Conservation (phyloP, 768 basidiomycete genomes). For the Leucogyrophana mollusca region DNA sequence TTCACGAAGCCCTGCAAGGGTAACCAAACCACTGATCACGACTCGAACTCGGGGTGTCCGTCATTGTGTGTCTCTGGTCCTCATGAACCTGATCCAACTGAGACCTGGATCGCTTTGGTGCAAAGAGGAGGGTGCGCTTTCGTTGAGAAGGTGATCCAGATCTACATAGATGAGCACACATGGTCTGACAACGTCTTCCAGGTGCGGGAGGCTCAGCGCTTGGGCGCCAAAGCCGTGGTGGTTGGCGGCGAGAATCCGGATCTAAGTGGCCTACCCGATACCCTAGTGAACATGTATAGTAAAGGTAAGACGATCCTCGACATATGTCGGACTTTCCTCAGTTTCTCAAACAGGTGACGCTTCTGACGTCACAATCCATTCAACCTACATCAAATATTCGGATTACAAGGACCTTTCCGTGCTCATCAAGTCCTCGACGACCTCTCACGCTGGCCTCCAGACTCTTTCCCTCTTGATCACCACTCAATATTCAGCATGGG, state of each 20-base stretch:
- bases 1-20: constrained; percentile 54
- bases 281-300: constrained; percentile 89
- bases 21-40: constrained; percentile 20
- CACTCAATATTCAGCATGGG: constrained; percentile 81
- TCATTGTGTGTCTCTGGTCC: constrained; percentile 58
- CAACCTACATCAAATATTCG: constrained; percentile 85
- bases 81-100: constrained; percentile 55
- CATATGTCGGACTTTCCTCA: constrained; percentile 7
- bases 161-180: constrained; percentile 16
- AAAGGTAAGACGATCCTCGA: constrained; percentile 53
- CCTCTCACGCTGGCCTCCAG: constrained; percentile 72
- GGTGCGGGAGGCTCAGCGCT: constrained; percentile 57
- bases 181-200: constrained; percentile 5
- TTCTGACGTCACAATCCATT: constrained; percentile 78
- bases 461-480: constrained; percentile 78
- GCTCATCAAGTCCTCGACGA: constrained; percentile 74
- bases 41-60: constrained; percentile 63
- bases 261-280: constrained; percentile 64
- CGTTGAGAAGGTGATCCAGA: constrained; percentile 69
- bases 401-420: constrained; percentile 70
- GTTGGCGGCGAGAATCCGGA: constrained; percentile 82
- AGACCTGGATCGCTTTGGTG: constrained; percentile 88
- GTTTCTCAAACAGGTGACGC: constrained; percentile 61
- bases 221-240: constrained; percentile 88
- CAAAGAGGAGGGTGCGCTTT: constrained; percentile 91